phyloP scores from a whole-genome alignment of 2,329 filamentous ascomycete species.

The Fusarium mangiferae region DNA sequence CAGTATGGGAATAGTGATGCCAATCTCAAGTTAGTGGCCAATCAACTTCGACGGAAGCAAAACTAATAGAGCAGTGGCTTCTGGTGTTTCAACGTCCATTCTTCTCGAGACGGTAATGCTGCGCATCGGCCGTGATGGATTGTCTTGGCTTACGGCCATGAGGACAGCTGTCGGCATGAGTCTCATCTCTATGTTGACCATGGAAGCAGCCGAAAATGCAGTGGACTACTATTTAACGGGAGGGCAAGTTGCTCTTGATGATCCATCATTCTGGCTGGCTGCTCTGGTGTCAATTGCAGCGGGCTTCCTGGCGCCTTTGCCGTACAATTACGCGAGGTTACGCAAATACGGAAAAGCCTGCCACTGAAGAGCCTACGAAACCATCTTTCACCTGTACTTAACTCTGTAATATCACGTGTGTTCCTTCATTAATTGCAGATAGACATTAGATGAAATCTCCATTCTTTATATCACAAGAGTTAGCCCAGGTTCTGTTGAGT shows the following conservation, averaged over 20 bases:
- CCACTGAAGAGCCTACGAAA: constrained; percentile 47
- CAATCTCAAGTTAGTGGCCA: constrained; percentile 56
- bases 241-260: constrained; percentile 58
- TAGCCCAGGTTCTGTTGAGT: not conserved
- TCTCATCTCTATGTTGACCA: constrained; percentile 67
- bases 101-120: constrained; percentile 64
- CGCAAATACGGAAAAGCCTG: constrained; percentile 60
- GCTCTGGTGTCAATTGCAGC: constrained; percentile 56
- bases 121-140: constrained; percentile 56
- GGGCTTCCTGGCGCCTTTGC: constrained; percentile 61
- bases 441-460: rapidly evolving
- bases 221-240: constrained; percentile 67
- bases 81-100: constrained; percentile 62
- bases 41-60: rapidly evolving
- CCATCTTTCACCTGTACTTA: too few species aligned
- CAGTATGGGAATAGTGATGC: constrained; percentile 62
- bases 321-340: constrained; percentile 63
- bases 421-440: too few species aligned
- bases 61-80: constrained; percentile 54
- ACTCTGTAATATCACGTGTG: too few species aligned
- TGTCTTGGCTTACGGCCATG: constrained; percentile 58
- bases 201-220: constrained; percentile 65
- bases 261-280: constrained; percentile 63
- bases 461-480: rapidly evolving
- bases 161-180: constrained; percentile 68